Evolutionary conservation across 257 asterid genomes (phyloP).

Genomic region (Haberlea rhodopensis): DNA sequence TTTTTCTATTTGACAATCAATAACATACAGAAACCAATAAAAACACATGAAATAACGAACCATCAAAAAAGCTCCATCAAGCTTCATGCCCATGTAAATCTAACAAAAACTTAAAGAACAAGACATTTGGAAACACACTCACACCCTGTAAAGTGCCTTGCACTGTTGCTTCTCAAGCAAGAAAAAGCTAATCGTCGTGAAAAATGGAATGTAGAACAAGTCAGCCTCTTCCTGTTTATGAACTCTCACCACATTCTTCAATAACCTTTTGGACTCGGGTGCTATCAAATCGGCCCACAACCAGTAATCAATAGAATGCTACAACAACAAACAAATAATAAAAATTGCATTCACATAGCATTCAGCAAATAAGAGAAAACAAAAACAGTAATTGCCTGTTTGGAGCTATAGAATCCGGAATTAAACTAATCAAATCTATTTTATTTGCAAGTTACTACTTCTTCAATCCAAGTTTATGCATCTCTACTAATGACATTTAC

Average conservation of each 20-base stretch:
- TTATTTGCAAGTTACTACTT: too few species aligned
- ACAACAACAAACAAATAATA: constrained; percentile 18
- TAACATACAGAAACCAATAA: not conserved
- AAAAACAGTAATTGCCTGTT: not conserved
- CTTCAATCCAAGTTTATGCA: not conserved
- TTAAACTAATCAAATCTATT: constrained; percentile 1
- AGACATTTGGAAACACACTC: constrained; percentile 66
- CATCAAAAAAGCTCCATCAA: constrained; percentile 1
- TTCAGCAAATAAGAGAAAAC: not conserved
- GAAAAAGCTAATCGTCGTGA: constrained; percentile 91
- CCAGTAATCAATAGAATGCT: constrained; percentile 99
- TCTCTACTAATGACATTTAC: not conserved
- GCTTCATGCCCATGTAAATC: constrained; percentile 8
- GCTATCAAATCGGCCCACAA: constrained; percentile 94
- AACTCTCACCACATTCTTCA: constrained; percentile 81
- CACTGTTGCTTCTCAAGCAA: constrained; percentile 86
- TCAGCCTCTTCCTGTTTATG: constrained; percentile 88
- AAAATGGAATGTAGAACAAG: constrained; percentile 89
- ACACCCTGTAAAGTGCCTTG: constrained; percentile 99
- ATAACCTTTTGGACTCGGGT: constrained; percentile 64
- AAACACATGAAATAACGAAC: constrained; percentile 15
- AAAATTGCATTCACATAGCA: not conserved
- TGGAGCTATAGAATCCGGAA: constrained; percentile 9
- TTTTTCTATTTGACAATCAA: constrained; percentile 16
- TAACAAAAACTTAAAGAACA: constrained; percentile 4